phyloP scores from a whole-genome alignment of 129 eudicot genomes.

The Escallonia herrerae region DNA sequence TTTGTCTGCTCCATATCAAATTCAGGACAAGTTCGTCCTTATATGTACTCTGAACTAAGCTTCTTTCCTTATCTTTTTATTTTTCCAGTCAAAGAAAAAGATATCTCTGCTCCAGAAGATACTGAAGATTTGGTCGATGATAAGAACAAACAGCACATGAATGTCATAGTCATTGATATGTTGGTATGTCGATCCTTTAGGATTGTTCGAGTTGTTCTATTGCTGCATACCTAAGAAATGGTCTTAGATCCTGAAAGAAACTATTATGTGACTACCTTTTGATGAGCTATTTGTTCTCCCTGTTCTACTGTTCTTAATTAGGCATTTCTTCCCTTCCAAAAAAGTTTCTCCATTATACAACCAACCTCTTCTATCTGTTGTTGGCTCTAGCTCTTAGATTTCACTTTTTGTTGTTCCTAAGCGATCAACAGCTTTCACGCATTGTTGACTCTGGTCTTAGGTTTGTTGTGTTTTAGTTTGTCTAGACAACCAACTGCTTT shows the following conservation, averaged over 20 bases:
- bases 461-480: no score
- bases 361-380: no score
- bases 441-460: no score
- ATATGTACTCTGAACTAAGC: neutral
- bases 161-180: conserved; percentile 90
- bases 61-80: conserved; percentile 9
- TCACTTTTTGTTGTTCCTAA: no score
- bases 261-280: neutral
- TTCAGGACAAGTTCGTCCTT: neutral
- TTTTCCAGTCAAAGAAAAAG: conserved; percentile 35
- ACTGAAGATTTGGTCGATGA: conserved; percentile 38
- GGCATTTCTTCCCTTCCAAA: neutral
- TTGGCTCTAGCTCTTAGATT: no score
- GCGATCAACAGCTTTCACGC: no score
- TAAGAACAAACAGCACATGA: conserved; percentile 70
- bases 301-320: neutral
- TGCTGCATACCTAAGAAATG: neutral
- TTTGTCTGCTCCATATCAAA: neutral
- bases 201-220: neutral
- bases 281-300: neutral
- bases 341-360: no score
- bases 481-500: no score
- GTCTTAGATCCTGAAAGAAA: neutral
- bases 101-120: conserved; percentile 34
- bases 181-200: conserved; percentile 34